These are phyloP conservation scores for Kwoniella pini DNA, from an alignment of 768 basidiomycete genomes.

Conservation along the genomic window DNA sequence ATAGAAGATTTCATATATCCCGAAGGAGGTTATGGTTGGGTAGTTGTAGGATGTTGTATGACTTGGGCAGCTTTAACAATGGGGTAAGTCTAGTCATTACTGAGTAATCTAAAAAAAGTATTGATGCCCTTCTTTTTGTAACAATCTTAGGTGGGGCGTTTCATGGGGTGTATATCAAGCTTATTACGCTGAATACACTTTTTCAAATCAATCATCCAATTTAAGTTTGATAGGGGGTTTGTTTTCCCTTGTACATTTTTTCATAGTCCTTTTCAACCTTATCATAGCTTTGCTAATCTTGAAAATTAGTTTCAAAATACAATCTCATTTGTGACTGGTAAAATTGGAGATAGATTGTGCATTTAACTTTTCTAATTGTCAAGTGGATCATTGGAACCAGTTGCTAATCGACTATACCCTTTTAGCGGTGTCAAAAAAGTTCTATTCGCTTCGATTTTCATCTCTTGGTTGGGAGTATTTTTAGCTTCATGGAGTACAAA, in stretches of 20 bases:
- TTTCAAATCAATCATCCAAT: background rate
- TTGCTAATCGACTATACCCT: background rate
- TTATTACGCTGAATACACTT: slow-evolving; percentile 14
- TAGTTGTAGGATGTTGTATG: slow-evolving; percentile 30
- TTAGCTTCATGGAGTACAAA: slow-evolving; percentile 18
- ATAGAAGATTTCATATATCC: slow-evolving; percentile 27
- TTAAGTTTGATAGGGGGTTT: slow-evolving; percentile 14
- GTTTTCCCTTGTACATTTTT: slow-evolving; percentile 9
- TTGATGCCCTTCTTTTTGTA: too few relatives aligned
- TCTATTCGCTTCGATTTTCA: slow-evolving; percentile 21
- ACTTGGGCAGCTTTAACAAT: slow-evolving; percentile 30
- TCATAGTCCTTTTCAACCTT: too few relatives aligned
- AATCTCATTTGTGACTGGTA: slow-evolving; percentile 22
- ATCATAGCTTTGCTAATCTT: too few relatives aligned
- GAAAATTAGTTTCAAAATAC: slow-evolving; percentile 14
- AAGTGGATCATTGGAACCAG: too few relatives aligned
- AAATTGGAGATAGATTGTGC: slow-evolving; percentile 32
- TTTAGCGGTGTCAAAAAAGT: slow-evolving; percentile 28
- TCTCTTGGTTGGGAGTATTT: slow-evolving; percentile 28
- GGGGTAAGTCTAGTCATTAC: slow-evolving; percentile 21
- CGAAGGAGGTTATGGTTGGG: slow-evolving; percentile 42
- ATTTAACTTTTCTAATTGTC: too few relatives aligned
- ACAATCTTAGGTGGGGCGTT: slow-evolving; percentile 6
- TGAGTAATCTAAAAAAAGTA: too few relatives aligned
- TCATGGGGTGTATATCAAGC: slow-evolving; percentile 21